Base-by-base conservation (phyloP, 192 early-diverging fungal species). In the Coemansia interrupta region DNA sequence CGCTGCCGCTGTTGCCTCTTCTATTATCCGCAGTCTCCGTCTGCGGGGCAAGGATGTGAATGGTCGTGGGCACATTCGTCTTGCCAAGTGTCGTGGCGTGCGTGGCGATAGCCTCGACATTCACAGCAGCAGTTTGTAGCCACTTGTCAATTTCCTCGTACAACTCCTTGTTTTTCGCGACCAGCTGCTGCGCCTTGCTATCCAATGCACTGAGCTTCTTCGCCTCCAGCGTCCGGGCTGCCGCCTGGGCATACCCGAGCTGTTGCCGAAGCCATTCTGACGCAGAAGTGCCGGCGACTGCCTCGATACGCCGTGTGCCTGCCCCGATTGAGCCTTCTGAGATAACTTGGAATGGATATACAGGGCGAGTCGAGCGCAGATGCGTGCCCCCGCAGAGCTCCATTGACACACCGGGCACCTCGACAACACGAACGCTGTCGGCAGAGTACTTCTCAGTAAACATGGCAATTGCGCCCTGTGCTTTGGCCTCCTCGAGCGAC, bases 311-410 rank as follows among this genome's bases (percentile, higher is more conserved):
- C 24, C 96, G 86, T 32, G 96, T 93, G 49, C 96, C 96, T 80
- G 96, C 94, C 64, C 93, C 91, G 62, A 98, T 90, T 56, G 88
- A 90, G 23, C 80, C 63, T 64, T 98, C 96, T 58, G 94, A 87
- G 26, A 93, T 68, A 50, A 97, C 86, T 28, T 83, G 83, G 68
- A 95, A 88, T 36, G 85, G 81, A 74, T 90, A 95, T 60, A 97
- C 95, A 22, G 90, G 90, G 1, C 89, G 82, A 0, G 96, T 96
- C 69, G 85, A 83, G 32, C 78, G 83, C 66, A 97, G 88, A 60
- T 98, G 96, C 18, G 95, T 98, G 58, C 96, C 96, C 68, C 96
- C 93, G 70, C 96, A 98, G 67, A 98, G 93, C 70, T 98, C 96
- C 60, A 94, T 82, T 30, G 90, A 93, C 41, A 84, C 82, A n/a